These are phyloP conservation scores for Neurospora crassa DNA, from an alignment of 2,329 filamentous ascomycete species.

Conservation along the genomic window DNA sequence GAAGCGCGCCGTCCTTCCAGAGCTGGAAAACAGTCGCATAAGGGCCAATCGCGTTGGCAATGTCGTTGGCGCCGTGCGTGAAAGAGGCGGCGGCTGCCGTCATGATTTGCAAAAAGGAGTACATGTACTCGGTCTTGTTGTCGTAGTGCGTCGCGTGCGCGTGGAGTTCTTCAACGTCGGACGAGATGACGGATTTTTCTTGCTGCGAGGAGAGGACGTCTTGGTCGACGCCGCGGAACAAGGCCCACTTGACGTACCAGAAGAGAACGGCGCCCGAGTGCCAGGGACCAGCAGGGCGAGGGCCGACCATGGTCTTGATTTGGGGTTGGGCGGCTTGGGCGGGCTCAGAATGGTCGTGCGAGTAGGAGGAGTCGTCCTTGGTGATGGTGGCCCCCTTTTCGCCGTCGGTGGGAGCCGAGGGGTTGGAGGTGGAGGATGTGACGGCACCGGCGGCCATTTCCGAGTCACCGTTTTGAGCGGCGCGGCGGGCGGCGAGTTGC, in stretches of 20 bases:
- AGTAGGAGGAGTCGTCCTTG: conserved; percentile 2
- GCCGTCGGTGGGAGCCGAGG: conserved; percentile 14
- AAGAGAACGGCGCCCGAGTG: conserved; percentile 31
- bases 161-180: conserved; percentile 45
- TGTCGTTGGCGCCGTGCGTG: conserved; percentile 58
- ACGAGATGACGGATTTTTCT: conserved; percentile 32
- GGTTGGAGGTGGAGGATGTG: neutral
- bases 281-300: conserved; percentile 33
- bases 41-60: conserved; percentile 53
- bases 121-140: conserved; percentile 52
- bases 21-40: conserved; percentile 54
- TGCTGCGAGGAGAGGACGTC: conserved; percentile 30
- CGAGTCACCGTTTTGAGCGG: conserved; percentile 15
- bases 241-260: conserved; percentile 33
- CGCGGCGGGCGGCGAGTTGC: conserved; percentile 35
- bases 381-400: conserved; percentile 13
- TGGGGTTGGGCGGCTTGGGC: neutral
- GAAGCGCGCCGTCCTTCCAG: conserved; percentile 40
- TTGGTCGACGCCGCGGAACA: conserved; percentile 38
- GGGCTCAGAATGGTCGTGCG: conserved; percentile 7
- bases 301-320: conserved; percentile 27
- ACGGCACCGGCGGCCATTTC: conserved; percentile 8
- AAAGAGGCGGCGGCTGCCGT: conserved; percentile 55
- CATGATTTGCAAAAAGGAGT: conserved; percentile 50
- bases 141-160: conserved; percentile 49